phyloP scores from a whole-genome alignment of 2,329 filamentous ascomycete species.

The Lachnellula arida region DNA sequence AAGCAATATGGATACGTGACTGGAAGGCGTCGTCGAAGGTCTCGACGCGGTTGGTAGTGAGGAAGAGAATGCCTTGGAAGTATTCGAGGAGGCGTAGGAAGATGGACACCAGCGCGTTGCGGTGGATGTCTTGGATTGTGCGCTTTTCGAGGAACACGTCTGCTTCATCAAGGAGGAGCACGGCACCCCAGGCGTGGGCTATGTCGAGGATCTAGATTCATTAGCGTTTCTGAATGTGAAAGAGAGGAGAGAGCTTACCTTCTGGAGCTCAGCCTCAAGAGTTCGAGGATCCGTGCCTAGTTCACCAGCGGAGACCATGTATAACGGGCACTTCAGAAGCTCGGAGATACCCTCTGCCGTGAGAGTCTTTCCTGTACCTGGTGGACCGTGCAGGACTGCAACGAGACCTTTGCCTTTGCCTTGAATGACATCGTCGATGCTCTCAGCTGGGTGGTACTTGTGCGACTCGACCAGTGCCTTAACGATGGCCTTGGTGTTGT shows the following conservation, averaged over 20 bases:
- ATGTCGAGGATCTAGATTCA: slow-evolving; percentile 63
- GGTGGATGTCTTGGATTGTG: slow-evolving; percentile 76
- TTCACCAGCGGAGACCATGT: slow-evolving; percentile 78
- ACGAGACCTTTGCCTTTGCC: slow-evolving; percentile 87
- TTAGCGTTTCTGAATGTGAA: not conserved
- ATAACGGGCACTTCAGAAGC: slow-evolving; percentile 73
- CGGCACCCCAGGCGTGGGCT: slow-evolving; percentile 79
- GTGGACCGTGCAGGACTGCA: slow-evolving; percentile 74
- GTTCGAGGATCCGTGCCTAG: slow-evolving; percentile 71
- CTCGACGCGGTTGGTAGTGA: slow-evolving; percentile 84
- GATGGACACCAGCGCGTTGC: slow-evolving; percentile 81
- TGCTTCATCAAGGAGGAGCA: slow-evolving; percentile 80
- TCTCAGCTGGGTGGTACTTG: slow-evolving; percentile 74
- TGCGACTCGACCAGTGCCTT: slow-evolving; percentile 80
- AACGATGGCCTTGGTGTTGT: slow-evolving; percentile 60
- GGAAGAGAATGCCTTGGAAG: slow-evolving; percentile 84
- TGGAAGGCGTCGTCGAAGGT: slow-evolving; percentile 92
- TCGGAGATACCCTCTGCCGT: slow-evolving; percentile 86
- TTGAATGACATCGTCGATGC: slow-evolving; percentile 76
- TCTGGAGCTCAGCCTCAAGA: slow-evolving; percentile 73
- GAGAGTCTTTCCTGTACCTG: slow-evolving; percentile 83
- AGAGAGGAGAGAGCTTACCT: slow-evolving; percentile 29
- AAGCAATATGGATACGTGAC: slow-evolving; percentile 77
- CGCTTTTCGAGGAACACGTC: slow-evolving; percentile 82
- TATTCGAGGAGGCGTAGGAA: slow-evolving; percentile 86